Evolutionary conservation across 352 stramenopile species (phyloP), one percentile per base, ranked within the genome.

Genomic region (Globisporangium acanthophoron): DNA sequence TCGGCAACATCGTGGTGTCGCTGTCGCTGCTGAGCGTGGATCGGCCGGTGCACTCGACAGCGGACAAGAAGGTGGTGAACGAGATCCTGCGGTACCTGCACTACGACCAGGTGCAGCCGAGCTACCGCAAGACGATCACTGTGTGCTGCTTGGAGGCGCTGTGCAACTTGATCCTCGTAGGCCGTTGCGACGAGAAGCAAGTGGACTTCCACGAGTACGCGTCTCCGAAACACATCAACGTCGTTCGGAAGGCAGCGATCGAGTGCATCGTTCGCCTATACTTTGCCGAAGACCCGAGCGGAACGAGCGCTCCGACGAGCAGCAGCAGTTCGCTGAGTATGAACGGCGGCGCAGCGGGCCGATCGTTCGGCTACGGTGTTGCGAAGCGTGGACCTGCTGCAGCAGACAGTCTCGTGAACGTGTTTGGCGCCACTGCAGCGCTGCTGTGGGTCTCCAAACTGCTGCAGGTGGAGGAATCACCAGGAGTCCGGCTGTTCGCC

Each of bases 61-160:
- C 67, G 3, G 76, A 90, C 51, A 62, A 61, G 24, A 60, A 74
- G 21, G 74, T 92, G 2, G 78, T 91, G 31, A 68, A 70, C 31
- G 82, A 94, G 53, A 92, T 92, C 29, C 48, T 90, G 41, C 74
- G 85, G 2, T 91, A 91, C 53, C 52, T 94, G 55, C 77, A 92
- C 59, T 94, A 94, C 55, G 85, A 94, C 60, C 79, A 92, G 55
- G 80, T 94, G 7, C 78, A 92, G 59, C 82, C 85, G 12, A 94
- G 85, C 59, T 89, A 90, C 60, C 74, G 77, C 61, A 87, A 89
- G 56, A 92, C 78, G 2, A 77, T 92, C 52, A 94, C 82, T 0
- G 79, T 92, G 35, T 92, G 82, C 66, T 92, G 82, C 54, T 61
- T 94, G 6, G 82, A 94, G 35, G 85, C 82, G 12, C 54, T 94